phyloP scores from a whole-genome alignment of 371 early-diverging fungal species.

The Rhizopus delemar region DNA sequence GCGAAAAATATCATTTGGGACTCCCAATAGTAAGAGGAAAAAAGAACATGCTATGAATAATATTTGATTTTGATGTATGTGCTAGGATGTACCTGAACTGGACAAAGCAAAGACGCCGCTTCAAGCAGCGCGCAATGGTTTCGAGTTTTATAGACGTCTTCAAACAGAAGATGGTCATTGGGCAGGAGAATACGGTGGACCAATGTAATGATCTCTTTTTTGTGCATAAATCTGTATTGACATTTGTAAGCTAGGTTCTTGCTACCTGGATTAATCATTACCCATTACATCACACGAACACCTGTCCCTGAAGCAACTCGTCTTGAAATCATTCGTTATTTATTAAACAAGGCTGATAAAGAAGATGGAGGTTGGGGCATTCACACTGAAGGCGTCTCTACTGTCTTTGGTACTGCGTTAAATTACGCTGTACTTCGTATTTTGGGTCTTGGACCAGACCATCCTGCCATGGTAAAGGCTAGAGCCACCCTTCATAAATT shows the following conservation, averaged over 20 bases:
- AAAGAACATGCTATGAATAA: neutral
- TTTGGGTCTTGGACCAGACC: slow-evolving; percentile 84
- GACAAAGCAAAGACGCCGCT: slow-evolving; percentile 64
- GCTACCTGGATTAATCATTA: slow-evolving; percentile 85
- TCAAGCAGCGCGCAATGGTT: slow-evolving; percentile 86
- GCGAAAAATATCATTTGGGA: slow-evolving; percentile 92
- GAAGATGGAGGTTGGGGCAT: slow-evolving; percentile 97
- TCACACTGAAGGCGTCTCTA: slow-evolving; percentile 91
- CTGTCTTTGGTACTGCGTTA: slow-evolving; percentile 92
- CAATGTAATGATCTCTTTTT: slow-evolving; percentile 57
- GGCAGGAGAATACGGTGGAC: slow-evolving; percentile 97
- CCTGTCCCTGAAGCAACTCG: slow-evolving; percentile 60
- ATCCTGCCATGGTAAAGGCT: slow-evolving; percentile 86
- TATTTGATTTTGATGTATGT: neutral
- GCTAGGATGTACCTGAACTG: slow-evolving; percentile 54
- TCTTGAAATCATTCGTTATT: slow-evolving; percentile 86
- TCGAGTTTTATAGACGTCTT: slow-evolving; percentile 80
- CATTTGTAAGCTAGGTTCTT: slow-evolving; percentile 62
- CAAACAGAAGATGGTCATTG: slow-evolving; percentile 97
- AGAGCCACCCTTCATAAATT: slow-evolving; percentile 80
- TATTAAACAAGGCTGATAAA: slow-evolving; percentile 76
- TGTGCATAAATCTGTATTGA: neutral
- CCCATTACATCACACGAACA: slow-evolving; percentile 81
- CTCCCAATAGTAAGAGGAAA: slow-evolving; percentile 57
- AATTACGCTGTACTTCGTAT: slow-evolving; percentile 92